Conservation (phyloP, 2,329 filamentous ascomycete genomes). For the Sodiomyces alkalinus region DNA sequence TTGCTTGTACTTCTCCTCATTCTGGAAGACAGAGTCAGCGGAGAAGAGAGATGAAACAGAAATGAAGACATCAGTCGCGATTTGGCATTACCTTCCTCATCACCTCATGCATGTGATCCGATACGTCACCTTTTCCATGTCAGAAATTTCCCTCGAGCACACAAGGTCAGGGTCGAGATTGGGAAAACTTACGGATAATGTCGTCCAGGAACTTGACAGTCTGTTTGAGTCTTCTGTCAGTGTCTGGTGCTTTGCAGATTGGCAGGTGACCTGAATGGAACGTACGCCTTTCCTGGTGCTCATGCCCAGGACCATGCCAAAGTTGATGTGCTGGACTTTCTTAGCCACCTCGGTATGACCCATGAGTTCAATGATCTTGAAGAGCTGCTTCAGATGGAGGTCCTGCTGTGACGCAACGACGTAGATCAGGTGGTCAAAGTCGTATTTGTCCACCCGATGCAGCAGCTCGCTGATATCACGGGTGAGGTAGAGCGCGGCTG, state of each 20-base stretch:
- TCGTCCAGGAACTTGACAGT: slow-evolving; percentile 63
- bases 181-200: slow-evolving; percentile 34
- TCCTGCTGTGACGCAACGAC: slow-evolving; percentile 61
- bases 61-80: too few species aligned
- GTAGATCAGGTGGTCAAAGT: slow-evolving; percentile 59
- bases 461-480: slow-evolving; percentile 64
- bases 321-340: slow-evolving; percentile 62
- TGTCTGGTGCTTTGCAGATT: too few species aligned
- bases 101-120: slow-evolving; percentile 77
- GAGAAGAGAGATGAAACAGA: too few species aligned
- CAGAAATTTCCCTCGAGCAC: too few species aligned
- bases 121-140: not conserved
- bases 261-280: too few species aligned
- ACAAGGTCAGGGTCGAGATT: not conserved
- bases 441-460: slow-evolving; percentile 39
- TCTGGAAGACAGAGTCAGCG: too few species aligned
- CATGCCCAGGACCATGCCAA: slow-evolving; percentile 58
- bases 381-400: slow-evolving; percentile 57
- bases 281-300: slow-evolving; percentile 45
- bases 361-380: slow-evolving; percentile 63
- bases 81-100: slow-evolving; percentile 57
- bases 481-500: slow-evolving; percentile 56
- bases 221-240: too few species aligned
- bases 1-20: slow-evolving; percentile 79
- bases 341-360: slow-evolving; percentile 51